Conservation (phyloP, 139 green algal genomes). For the Ostreobium quekettii region DNA sequence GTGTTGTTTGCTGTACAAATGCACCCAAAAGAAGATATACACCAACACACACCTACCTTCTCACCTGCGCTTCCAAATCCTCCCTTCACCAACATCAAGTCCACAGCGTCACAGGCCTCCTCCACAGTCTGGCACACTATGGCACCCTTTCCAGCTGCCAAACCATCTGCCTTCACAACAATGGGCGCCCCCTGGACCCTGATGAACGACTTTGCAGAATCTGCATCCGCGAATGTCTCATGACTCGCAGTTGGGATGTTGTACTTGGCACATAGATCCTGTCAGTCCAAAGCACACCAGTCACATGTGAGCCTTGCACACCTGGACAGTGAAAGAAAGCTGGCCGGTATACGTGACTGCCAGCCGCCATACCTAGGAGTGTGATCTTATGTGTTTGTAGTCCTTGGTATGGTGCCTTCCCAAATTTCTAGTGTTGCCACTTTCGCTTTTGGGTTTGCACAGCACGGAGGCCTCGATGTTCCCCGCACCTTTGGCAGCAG, state of each 20-base stretch:
- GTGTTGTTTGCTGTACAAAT: slow-evolving; percentile 40
- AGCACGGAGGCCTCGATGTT: too few species aligned
- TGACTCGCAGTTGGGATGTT: slow-evolving; percentile 88
- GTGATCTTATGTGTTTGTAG: too few species aligned
- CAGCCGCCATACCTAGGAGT: too few species aligned
- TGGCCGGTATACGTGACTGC: too few species aligned
- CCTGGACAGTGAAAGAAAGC: too few species aligned
- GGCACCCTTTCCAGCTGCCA: slow-evolving; percentile 93
- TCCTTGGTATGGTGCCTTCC: too few species aligned
- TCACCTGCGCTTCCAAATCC: slow-evolving; percentile 69
- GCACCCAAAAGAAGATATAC: background rate
- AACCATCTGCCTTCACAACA: slow-evolving; percentile 92
- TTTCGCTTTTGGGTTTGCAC: too few species aligned
- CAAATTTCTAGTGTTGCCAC: too few species aligned
- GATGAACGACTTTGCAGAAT: slow-evolving; percentile 67
- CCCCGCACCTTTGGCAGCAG: too few species aligned
- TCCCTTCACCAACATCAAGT: slow-evolving; percentile 74
- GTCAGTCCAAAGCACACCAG: too few species aligned
- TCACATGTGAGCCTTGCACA: too few species aligned
- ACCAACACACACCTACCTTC: background rate
- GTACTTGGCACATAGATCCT: slow-evolving; percentile 79
- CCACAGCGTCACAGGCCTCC: slow-evolving; percentile 73
- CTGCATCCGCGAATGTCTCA: slow-evolving; percentile 65
- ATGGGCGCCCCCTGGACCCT: slow-evolving; percentile 68
- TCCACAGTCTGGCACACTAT: slow-evolving; percentile 70